Evolutionary conservation across 2,329 filamentous ascomycete genomes (phyloP), one percentile per base, ranked within the genome.

Genomic region (Colletotrichum siamense): DNA sequence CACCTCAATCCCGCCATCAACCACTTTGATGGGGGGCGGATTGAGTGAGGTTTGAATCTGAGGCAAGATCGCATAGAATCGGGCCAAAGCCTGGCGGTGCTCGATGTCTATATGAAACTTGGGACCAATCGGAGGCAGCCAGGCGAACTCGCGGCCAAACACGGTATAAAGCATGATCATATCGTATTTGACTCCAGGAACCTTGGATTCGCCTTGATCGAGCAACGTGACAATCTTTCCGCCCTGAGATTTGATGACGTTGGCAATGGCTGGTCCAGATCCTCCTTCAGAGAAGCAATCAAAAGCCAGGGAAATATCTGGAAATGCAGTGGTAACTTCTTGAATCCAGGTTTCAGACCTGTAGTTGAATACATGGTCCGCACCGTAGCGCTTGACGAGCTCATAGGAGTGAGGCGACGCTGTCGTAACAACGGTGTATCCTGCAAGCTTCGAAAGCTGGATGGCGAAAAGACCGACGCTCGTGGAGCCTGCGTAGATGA

Each of bases 331-430:
- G 8, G 13, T 18, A 7, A 71, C 36, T 9, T 69, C 55, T n/a
- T 73, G n/a, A 10, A 55, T 34, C 52, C 32, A 59, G 7, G 9
- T 69, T 7, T 36, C 28, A 5, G 49, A 76, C 44, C 79, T 81
- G 82, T 91, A 89, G 82, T 91, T 87, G 75, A 90, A 88, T 26
- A 83, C 84, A 9, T 81, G 79, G 36, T 86, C 86, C 8, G 89
- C 89, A 18, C 89, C 89, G 9, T 86, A 84, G 1, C 79, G 81
- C 71, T 82, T 81, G 30, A 87, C 83, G 8, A 87, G 83, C 3
- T 82, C 84, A 59, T 82, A 82, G 78, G 88, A 88, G 24, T 76
- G 76, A 2, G 82, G 79, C 26, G 71, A 73, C 2, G 63, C 71
- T 9, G 71, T 73, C 18, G 71, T 69, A 5, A 75, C 62, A 15